phyloP scores from a whole-genome alignment of 345 rosid species.

The Populus simonii region DNA sequence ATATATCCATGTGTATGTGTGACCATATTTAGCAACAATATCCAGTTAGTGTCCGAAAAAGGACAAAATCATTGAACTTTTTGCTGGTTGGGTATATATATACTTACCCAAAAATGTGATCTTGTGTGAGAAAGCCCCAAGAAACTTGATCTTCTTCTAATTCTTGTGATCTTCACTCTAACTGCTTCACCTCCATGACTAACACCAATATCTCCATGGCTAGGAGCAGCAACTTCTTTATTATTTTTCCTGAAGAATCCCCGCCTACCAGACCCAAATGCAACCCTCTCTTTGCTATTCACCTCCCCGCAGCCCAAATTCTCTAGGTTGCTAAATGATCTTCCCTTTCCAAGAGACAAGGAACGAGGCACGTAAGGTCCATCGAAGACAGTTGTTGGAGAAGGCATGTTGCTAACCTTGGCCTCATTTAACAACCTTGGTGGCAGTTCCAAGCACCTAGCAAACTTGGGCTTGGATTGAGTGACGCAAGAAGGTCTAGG shows the following conservation, averaged over 20 bases:
- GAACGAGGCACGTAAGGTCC: slow-evolving; percentile 35
- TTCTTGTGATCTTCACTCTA: slow-evolving; percentile 44
- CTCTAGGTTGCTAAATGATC: slow-evolving; percentile 19
- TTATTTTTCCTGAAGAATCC: slow-evolving; percentile 34
- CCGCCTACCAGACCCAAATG: slow-evolving; percentile 54
- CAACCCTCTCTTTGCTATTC: slow-evolving; percentile 23
- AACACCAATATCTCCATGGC: slow-evolving; percentile 12
- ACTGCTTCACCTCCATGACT: background rate
- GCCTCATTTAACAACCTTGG: slow-evolving; percentile 51
- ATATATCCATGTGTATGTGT: background rate
- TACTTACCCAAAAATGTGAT: slow-evolving; percentile 57
- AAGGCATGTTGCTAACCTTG: slow-evolving; percentile 26
- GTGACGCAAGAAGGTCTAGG: slow-evolving; percentile 36
- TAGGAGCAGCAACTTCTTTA: slow-evolving; percentile 25
- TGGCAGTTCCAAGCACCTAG: slow-evolving; percentile 58
- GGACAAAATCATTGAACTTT: no score
- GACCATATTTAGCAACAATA: background rate
- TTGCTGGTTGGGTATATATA: slow-evolving; percentile 5
- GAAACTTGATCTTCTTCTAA: slow-evolving; percentile 45
- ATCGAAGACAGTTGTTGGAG: slow-evolving; percentile 58
- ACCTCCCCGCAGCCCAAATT: slow-evolving; percentile 9
- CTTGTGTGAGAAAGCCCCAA: slow-evolving; percentile 35
- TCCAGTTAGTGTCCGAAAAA: background rate
- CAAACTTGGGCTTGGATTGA: slow-evolving; percentile 24
- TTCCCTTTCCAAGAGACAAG: background rate